These are phyloP conservation scores for Gaeumannomyces sp. DNA, from an alignment of 2,329 filamentous ascomycete species.

Conservation along the genomic window DNA sequence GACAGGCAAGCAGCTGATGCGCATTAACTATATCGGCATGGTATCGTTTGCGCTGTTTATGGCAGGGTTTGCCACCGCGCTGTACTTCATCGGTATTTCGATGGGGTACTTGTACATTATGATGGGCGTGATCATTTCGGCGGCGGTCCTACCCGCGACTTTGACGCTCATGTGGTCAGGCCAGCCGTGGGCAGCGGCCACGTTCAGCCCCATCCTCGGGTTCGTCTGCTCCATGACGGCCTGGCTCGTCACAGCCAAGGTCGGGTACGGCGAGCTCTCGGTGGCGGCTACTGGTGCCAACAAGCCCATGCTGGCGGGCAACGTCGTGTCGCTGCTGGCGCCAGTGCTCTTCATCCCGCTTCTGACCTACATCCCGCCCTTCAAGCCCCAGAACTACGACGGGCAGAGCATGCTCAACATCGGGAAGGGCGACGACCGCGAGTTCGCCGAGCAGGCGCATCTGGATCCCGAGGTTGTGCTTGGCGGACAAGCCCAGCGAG, in stretches of 20 bases:
- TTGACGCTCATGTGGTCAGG: slow-evolving; percentile 75
- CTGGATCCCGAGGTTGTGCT: slow-evolving; percentile 1
- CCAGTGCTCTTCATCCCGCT: slow-evolving; percentile 69
- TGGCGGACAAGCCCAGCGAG: slow-evolving; percentile 12
- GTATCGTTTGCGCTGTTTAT: slow-evolving; percentile 63
- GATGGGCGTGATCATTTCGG: slow-evolving; percentile 87
- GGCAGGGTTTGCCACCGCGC: slow-evolving; percentile 69
- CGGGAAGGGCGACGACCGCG: slow-evolving; percentile 70
- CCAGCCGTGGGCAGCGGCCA: slow-evolving; percentile 71
- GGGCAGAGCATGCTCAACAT: slow-evolving; percentile 79
- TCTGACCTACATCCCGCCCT: slow-evolving; percentile 52
- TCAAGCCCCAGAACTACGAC: slow-evolving; percentile 72
- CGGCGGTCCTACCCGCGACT: slow-evolving; percentile 76
- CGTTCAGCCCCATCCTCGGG: slow-evolving; percentile 62
- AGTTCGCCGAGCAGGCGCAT: slow-evolving; percentile 44
- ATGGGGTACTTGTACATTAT: slow-evolving; percentile 62
- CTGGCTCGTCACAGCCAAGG: slow-evolving; percentile 72
- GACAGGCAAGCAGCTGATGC: slow-evolving; percentile 69
- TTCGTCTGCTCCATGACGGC: slow-evolving; percentile 63
- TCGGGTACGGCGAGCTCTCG: slow-evolving; percentile 59
- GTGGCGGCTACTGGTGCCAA: slow-evolving; percentile 75
- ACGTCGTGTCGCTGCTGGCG: slow-evolving; percentile 74
- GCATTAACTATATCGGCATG: slow-evolving; percentile 70
- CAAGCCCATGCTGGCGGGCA: slow-evolving; percentile 80
- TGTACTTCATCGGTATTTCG: slow-evolving; percentile 67